A percentile compares a stretch with the other conserved stretches of the same genome.
phyloP scores from a whole-genome alignment of 768 basidiomycete species.

The Boletales sp. region DNA sequence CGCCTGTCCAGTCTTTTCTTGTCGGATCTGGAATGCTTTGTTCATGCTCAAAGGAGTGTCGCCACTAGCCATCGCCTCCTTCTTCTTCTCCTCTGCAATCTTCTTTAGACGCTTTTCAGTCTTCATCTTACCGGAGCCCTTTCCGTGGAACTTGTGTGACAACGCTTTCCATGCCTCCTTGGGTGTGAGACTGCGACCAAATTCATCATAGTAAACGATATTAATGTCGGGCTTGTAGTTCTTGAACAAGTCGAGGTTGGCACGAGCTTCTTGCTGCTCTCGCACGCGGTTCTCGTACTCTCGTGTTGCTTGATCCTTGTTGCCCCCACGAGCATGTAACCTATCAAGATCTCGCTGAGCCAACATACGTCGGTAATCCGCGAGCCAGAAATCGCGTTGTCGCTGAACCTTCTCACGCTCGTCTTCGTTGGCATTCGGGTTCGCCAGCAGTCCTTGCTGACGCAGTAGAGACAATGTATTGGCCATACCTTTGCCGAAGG shows the following conservation, averaged over 20 bases:
- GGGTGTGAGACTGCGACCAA: constrained; percentile 79
- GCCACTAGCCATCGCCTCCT: constrained; percentile 88
- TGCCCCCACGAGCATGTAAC: constrained; percentile 69
- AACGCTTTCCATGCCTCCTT: constrained; percentile 99
- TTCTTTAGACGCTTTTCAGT: constrained; percentile 95
- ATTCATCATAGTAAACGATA: constrained; percentile 95
- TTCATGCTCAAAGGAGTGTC: constrained; percentile 97
- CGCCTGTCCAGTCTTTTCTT: constrained; percentile 92
- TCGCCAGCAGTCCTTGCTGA: constrained; percentile 84
- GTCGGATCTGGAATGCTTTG: constrained; percentile 86
- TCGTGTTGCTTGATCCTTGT: constrained; percentile 89
- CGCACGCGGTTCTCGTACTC: constrained; percentile 93
- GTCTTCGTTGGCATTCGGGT: constrained; percentile 54
- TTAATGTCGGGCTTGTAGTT: constrained; percentile 97
- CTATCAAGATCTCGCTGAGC: constrained; percentile 80
- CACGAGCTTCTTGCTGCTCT: constrained; percentile 87
- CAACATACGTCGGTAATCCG: constrained; percentile 72
- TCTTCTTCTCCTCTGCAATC: constrained; percentile 96
- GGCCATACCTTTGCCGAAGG: constrained; percentile 80
- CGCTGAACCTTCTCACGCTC: constrained; percentile 82
- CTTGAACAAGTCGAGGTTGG: constrained; percentile 79
- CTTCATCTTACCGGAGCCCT: constrained; percentile 95
- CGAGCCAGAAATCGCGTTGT: constrained; percentile 87
- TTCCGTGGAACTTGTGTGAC: constrained; percentile 97
- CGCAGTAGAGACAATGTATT: constrained; percentile 85